Conservation (phyloP, 2,329 filamentous ascomycete species). For the Colletotrichum musicola region DNA sequence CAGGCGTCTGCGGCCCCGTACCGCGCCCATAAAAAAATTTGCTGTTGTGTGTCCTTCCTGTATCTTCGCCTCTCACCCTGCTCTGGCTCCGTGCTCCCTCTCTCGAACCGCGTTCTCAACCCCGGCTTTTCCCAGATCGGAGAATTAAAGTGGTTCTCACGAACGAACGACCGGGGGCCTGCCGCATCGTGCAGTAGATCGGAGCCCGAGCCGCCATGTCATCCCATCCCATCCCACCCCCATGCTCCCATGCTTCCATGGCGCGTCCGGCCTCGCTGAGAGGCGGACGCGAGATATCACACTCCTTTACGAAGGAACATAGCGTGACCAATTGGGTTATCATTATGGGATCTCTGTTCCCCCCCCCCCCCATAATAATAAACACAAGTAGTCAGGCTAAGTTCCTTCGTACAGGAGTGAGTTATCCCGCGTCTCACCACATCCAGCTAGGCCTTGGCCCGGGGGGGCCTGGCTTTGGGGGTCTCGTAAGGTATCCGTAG, state of each 20-base stretch:
- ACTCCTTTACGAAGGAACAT: neutral
- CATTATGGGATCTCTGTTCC: too few species aligned
- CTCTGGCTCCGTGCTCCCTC: slow-evolving; percentile 3
- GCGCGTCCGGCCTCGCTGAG: neutral
- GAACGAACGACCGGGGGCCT: slow-evolving; percentile 36
- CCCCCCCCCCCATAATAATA: too few species aligned
- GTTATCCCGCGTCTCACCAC: neutral
- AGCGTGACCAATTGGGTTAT: too few species aligned
- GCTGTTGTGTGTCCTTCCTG: neutral
- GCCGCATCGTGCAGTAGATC: slow-evolving; percentile 39
- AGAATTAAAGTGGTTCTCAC: slow-evolving; percentile 36
- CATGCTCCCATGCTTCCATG: slow-evolving; percentile 8
- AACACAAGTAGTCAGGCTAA: too few species aligned
- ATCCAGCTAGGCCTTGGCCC: neutral
- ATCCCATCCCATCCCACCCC: slow-evolving; percentile 29
- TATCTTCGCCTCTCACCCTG: neutral
- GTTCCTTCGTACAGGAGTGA: too few species aligned
- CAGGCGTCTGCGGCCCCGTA: slow-evolving; percentile 15
- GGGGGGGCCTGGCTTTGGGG: neutral
- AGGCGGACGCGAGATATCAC: slow-evolving; percentile 17
- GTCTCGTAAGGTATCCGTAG: neutral
- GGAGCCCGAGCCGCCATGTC: slow-evolving; percentile 38
- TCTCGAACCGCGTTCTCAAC: neutral
- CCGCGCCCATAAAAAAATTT: neutral
- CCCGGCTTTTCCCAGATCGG: slow-evolving; percentile 35